These are phyloP conservation scores for Psilocybe sp. DNA, from an alignment of 768 basidiomycete species.

Conservation along the genomic window DNA sequence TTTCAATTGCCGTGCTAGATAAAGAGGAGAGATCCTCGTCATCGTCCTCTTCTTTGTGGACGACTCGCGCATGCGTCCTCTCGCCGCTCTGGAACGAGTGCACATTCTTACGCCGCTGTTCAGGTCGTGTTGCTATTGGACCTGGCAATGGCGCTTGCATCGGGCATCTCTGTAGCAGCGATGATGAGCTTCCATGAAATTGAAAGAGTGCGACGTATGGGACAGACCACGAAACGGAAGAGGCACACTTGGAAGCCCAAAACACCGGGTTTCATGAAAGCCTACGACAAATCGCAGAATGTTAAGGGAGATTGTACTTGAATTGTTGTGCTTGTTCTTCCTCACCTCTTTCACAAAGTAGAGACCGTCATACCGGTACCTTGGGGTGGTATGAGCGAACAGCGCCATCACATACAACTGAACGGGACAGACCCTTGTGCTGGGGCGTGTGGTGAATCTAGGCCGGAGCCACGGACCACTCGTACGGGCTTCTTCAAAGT, in stretches of 20 bases:
- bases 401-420: neutral
- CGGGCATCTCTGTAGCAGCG: slow-evolving; percentile 4
- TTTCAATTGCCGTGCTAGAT: neutral
- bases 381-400: neutral
- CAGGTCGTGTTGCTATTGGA: neutral
- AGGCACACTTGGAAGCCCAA: slow-evolving; percentile 11
- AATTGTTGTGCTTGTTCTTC: neutral
- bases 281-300: neutral
- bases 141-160: slow-evolving; percentile 9
- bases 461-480: slow-evolving; percentile 11
- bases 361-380: slow-evolving; percentile 16
- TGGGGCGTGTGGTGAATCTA: slow-evolving; percentile 10
- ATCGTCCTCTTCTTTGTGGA: neutral
- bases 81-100: neutral
- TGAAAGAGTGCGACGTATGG: neutral
- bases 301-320: neutral
- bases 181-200: neutral
- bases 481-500: slow-evolving; percentile 5
- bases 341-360: slow-evolving; percentile 11
- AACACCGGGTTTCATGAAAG: slow-evolving; percentile 7
- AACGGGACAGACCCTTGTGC: slow-evolving; percentile 7
- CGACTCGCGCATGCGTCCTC: neutral
- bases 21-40: neutral
- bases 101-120: too few relatives aligned
- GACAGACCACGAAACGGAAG: slow-evolving; percentile 10